Evolutionary conservation across 73 alveolate genomes (phyloP).

Genomic region (Stentor roeselii): DNA sequence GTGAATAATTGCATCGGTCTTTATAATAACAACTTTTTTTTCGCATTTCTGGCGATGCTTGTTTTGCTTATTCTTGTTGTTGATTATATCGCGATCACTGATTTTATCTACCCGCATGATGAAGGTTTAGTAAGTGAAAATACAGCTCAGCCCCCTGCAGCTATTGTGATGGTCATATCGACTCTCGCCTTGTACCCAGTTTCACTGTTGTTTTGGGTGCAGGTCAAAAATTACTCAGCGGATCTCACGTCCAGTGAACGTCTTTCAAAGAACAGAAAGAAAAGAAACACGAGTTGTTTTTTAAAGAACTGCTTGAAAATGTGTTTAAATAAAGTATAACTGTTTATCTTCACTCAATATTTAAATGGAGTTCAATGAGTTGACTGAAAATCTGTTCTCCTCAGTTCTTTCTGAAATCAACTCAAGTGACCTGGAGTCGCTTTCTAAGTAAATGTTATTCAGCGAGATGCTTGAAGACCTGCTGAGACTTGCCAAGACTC

Average conservation of each 20-base stretch:
- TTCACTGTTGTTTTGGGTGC: neutral
- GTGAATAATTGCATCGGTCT: constrained; percentile 77
- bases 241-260: constrained; percentile 17
- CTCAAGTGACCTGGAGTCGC: no score
- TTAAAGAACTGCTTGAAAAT: constrained; percentile 2
- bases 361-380: no score
- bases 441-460: neutral
- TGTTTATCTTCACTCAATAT: neutral
- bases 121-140: neutral
- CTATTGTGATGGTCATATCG: neutral
- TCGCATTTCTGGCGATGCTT: neutral
- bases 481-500: neutral
- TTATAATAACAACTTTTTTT: neutral
- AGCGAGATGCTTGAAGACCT: neutral
- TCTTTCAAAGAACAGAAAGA: neutral
- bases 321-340: constrained; percentile 8
- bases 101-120: neutral
- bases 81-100: neutral
- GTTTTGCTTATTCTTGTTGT: neutral
- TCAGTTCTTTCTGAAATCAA: no score
- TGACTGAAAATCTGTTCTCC: no score
- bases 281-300: neutral
- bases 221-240: neutral
- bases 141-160: neutral
- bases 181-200: neutral